Base-by-base conservation (phyloP, 2,329 filamentous ascomycete genomes). In the Metarhizium robertsii region DNA sequence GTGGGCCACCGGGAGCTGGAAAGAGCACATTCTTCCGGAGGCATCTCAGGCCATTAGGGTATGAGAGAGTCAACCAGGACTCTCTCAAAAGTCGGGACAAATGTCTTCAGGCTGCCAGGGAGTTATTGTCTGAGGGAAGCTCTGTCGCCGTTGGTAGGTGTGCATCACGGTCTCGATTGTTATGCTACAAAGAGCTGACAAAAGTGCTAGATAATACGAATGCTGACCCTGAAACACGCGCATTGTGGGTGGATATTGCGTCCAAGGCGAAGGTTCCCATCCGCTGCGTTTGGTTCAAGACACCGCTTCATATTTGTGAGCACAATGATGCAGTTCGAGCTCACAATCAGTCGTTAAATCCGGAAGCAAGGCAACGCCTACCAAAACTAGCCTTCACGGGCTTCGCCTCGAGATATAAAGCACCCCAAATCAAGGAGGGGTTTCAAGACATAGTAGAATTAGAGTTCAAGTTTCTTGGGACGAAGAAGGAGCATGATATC, bases 1-100 rank as follows among this genome's bases (percentile, higher is more conserved):
- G 89, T 65, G 94, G 94, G 1, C 90, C 88, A 50, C 94, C 94
- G 0, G 92, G 89, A 1, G 84, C 90, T 2, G 94, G 94, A 18
- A 97, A 99, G 71, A 95, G 90, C 43, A 92, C 90, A 0, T 96
- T 94, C 65, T 96, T 87, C 72, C 90, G 86, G 83, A 84, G 80
- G 59, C 75, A 88, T 60, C 74, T 97, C 40, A 78, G 91, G 66
- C 87, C 88, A 29, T 72, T 94, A 32, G 88, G 85, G 3, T 97
- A 95, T 67, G 81, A 84, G 66, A 82, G 94, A 50, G 82, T 96
- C 34, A 99, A 97, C 64, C 94, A 97, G 73, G 94, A 97, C 69
- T 81, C 79, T 2, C 77, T 96, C 50, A 96, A 95, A 70, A 86
- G 82, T 60, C 75, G 79, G 58, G 79, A 84, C 50, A 86, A 82